These are phyloP conservation scores for Spathaspora gorwiae DNA, from an alignment of 805 yeast genomes.

Conservation along the genomic window DNA sequence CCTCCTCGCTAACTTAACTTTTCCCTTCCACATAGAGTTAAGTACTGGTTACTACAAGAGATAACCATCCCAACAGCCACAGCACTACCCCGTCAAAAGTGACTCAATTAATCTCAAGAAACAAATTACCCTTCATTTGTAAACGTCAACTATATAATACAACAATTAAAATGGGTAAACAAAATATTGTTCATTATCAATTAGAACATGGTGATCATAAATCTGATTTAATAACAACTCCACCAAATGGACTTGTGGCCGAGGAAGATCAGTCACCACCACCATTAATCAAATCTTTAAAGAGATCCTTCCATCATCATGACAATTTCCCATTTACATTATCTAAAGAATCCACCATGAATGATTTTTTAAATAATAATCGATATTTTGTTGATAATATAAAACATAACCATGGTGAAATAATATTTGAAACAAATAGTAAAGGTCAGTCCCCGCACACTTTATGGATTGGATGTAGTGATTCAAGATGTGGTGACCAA, in stretches of 20 bases:
- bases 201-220: conserved; percentile 29
- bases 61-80: too few relatives aligned
- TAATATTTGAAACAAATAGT: conserved; percentile 59
- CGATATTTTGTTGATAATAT: conserved; percentile 43
- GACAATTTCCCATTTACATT: conserved; percentile 43
- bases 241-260: neutral
- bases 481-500: conserved; percentile 81
- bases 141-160: neutral
- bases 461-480: conserved; percentile 91
- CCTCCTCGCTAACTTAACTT: neutral
- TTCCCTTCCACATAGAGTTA: too few relatives aligned
- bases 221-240: conserved; percentile 20
- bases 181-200: conserved; percentile 36
- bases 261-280: neutral
- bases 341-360: conserved; percentile 42
- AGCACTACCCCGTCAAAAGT: too few relatives aligned
- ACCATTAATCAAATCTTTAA: neutral
- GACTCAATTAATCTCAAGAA: neutral
- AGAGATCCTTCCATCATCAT: conserved; percentile 3
- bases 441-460: conserved; percentile 91
- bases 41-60: too few relatives aligned
- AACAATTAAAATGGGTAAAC: conserved; percentile 33
- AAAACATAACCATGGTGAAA: conserved; percentile 45
- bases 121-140: neutral
- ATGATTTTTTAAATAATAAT: conserved; percentile 48